Conservation (phyloP, 331 rosid genomes). For the Quercus phellos region DNA sequence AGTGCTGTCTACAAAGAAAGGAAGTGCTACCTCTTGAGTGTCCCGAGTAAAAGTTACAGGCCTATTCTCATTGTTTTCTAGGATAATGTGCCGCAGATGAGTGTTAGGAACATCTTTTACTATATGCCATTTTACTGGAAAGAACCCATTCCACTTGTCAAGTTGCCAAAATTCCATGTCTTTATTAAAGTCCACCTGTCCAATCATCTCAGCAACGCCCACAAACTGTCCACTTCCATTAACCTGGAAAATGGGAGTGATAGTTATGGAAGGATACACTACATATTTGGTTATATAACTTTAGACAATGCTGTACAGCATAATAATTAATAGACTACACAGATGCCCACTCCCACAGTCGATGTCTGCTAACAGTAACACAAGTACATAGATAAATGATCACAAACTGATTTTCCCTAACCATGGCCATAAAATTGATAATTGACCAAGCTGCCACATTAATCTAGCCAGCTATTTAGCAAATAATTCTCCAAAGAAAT, state of each 20-base stretch:
- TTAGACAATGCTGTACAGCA: background rate
- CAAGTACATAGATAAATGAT: background rate
- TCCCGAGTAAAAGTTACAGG: slow-evolving; percentile 73
- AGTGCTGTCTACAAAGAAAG: background rate
- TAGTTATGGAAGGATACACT: background rate
- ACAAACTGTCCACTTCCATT: slow-evolving; percentile 85
- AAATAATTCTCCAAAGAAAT: background rate
- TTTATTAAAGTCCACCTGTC: slow-evolving; percentile 65
- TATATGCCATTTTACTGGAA: slow-evolving; percentile 75
- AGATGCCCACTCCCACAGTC: background rate
- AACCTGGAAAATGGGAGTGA: slow-evolving; percentile 40
- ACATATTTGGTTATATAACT: background rate
- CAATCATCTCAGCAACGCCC: slow-evolving; percentile 83
- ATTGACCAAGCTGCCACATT: background rate
- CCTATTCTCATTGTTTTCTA: slow-evolving; percentile 59
- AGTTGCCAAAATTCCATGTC: slow-evolving; percentile 83
- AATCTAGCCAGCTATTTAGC: background rate
- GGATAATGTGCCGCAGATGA: slow-evolving; percentile 59
- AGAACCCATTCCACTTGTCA: slow-evolving; percentile 74
- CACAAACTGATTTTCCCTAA: background rate
- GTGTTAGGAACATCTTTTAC: slow-evolving; percentile 70
- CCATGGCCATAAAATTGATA: background rate
- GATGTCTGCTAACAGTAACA: background rate
- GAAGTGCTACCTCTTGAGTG: slow-evolving; percentile 76
- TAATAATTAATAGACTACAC: background rate